A percentile compares a stretch with the other conserved stretches of the same genome.
Evolutionary conservation across 768 basidiomycete genomes (phyloP).

Genomic region (Boletellus ananiceps): DNA sequence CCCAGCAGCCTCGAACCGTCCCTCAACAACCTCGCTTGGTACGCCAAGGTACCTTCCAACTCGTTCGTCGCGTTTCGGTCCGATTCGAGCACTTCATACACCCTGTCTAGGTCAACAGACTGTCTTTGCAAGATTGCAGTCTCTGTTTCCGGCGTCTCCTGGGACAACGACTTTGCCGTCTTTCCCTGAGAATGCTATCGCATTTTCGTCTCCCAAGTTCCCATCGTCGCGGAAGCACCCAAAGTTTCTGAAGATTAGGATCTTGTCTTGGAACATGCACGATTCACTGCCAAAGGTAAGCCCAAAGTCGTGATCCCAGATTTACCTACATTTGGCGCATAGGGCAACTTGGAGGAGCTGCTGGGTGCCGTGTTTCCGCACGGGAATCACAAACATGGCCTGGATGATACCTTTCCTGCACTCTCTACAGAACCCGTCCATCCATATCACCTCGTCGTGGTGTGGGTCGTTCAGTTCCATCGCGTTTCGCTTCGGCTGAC

Average conservation of each 20-base stretch:
- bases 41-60: conserved; percentile 18
- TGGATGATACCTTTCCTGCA: conserved; percentile 37
- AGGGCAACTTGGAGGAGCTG: conserved; percentile 74
- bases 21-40: conserved; percentile 12
- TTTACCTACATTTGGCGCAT: conserved; percentile 1
- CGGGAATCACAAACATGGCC: conserved; percentile 29
- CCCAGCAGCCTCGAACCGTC: conserved; percentile 17
- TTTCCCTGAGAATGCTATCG: conserved; percentile 18
- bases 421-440: conserved; percentile 51
- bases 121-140: conserved; percentile 49
- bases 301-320: background rate
- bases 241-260: conserved; percentile 59
- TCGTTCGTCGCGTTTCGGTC: conserved; percentile 4
- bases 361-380: conserved; percentile 53
- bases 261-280: conserved; percentile 85
- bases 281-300: conserved; percentile 71
- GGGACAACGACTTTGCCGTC: conserved; percentile 17
- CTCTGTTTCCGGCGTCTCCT: conserved; percentile 42
- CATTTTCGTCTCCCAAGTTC: conserved; percentile 21
- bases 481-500: conserved; percentile 7
- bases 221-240: conserved; percentile 24
- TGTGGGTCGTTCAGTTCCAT: conserved; percentile 43
- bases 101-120: conserved; percentile 32
- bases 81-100: background rate
- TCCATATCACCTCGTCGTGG: conserved; percentile 74